Base-by-base conservation (phyloP, 305 asterid species). In the Rubia occidens region DNA sequence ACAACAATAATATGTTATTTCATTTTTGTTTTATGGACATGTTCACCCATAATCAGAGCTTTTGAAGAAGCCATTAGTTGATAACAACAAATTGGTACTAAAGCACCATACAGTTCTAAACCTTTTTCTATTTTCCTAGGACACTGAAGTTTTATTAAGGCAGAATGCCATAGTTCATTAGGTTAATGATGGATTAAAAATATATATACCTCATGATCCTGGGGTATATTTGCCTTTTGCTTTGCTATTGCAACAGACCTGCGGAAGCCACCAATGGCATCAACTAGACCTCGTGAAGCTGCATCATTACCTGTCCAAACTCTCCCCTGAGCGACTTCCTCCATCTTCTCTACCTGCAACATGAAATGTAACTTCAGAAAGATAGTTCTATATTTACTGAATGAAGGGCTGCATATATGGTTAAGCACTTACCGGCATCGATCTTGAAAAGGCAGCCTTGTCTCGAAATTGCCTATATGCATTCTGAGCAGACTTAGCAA, bases 281-380 rank as follows among this genome's bases (percentile, higher is more conserved):
- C 97, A 72, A 91, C 86, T 68, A 91, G 84, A 71, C 97, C 96
- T 45, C 88, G 86, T 60, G 90, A 81, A 73, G 86, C 88, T 3
- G 96, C 97, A 78, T 89, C 95, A 62, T 84, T 83, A 24, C 97
- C 97, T 13, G 91, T 86, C 97, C 97, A 91, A 71, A 91, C 97
- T 78, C 97, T 87, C 71, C 97, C 97, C 81, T 91, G 97, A 45
- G 97, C 97, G 66, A 89, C 87, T 76, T 87, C 95, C 82, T 91
- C 97, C 95, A 89, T 91, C 77, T 87, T 82, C 72, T 87, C 94
- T 68, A 86, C 83, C 96, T 91, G 84, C 43, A 74, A 71, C 43
- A 68, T 15, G 66, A 51, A 63, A 68, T 77, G 54, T 64, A 72
- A 75, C 62, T 64, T 75, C 78, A 78, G 40, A 67, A 26, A 71